phyloP scores from a whole-genome alignment of 2,329 filamentous ascomycete species.

The Penicillium sp. region DNA sequence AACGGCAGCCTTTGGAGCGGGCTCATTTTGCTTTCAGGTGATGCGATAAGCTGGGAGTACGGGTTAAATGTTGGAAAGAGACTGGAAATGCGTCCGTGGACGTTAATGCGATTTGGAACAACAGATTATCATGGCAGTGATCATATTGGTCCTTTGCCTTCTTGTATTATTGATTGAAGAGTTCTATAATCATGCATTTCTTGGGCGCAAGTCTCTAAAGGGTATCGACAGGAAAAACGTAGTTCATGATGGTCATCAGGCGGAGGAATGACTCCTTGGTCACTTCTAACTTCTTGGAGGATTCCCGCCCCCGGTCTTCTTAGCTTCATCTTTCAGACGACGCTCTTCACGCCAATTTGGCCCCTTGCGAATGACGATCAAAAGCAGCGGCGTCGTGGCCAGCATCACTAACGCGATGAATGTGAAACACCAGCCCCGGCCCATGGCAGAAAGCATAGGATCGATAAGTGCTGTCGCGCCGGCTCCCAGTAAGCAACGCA shows the following conservation, averaged over 20 bases:
- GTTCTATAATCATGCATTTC: background rate
- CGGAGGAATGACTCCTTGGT: background rate
- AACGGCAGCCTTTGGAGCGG: slow-evolving; percentile 66
- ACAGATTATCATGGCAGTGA: background rate
- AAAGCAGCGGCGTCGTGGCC: slow-evolving; percentile 43
- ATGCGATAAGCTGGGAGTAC: slow-evolving; percentile 2
- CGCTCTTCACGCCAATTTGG: slow-evolving; percentile 47
- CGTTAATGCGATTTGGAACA: background rate
- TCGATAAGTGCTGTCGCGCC: slow-evolving; percentile 45
- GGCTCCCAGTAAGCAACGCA: slow-evolving; percentile 46
- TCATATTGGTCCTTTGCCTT: background rate
- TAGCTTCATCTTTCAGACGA: slow-evolving; percentile 29
- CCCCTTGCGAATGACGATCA: slow-evolving; percentile 42
- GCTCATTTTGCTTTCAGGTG: slow-evolving; percentile 60
- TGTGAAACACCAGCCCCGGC: slow-evolving; percentile 37
- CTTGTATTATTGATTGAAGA: slow-evolving; percentile 1
- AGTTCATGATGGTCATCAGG: background rate
- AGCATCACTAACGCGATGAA: slow-evolving; percentile 46
- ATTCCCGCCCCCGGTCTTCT: slow-evolving; percentile 9
- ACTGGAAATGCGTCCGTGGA: background rate
- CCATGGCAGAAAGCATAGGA: slow-evolving; percentile 41
- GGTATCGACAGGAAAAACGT: background rate
- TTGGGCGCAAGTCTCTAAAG: background rate
- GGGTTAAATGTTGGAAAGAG: background rate
- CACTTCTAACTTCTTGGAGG: slow-evolving; percentile 1